Conservation (phyloP, 305 asterid species). For the Andrographis paniculata region DNA sequence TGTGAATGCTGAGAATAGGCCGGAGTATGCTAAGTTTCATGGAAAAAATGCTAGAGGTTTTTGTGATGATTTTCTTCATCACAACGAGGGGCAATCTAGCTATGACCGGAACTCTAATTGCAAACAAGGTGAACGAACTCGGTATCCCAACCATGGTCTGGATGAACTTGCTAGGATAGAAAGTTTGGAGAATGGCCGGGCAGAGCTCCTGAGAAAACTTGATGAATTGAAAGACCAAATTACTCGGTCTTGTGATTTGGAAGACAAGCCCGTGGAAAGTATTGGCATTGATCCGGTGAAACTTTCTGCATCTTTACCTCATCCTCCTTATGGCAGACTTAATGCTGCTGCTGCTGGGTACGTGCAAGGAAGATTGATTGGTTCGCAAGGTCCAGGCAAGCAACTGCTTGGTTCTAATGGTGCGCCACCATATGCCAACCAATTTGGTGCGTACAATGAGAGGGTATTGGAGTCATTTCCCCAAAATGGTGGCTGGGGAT, state of each 20-base stretch:
- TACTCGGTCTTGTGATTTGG: constrained; percentile 49
- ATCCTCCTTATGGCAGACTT: constrained; percentile 42
- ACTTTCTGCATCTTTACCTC: constrained; percentile 29
- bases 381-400: constrained; percentile 32
- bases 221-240: constrained; percentile 71
- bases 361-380: constrained; percentile 32
- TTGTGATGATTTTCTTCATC: constrained; percentile 27
- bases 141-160: constrained; percentile 33
- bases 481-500: constrained; percentile 29
- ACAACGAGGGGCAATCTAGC: constrained; percentile 54
- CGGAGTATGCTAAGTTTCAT: constrained; percentile 32
- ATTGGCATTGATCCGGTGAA: constrained; percentile 26
- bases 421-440: constrained; percentile 33
- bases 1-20: constrained; percentile 29
- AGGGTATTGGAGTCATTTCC: constrained; percentile 37
- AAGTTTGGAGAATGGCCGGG: constrained; percentile 60
- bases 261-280: constrained; percentile 45
- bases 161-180: constrained; percentile 43
- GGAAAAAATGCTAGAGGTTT: constrained; percentile 24
- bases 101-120: constrained; percentile 35
- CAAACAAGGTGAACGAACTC: constrained; percentile 35
- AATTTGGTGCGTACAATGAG: constrained; percentile 30
- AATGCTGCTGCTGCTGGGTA: constrained; percentile 24
- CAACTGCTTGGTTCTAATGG: constrained; percentile 29
- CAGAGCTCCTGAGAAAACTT: constrained; percentile 69